Evolutionary conservation across 2,329 filamentous ascomycete species (phyloP), one percentile per base, ranked within the genome.

Genomic region (Pseudogymnoascus sp.): DNA sequence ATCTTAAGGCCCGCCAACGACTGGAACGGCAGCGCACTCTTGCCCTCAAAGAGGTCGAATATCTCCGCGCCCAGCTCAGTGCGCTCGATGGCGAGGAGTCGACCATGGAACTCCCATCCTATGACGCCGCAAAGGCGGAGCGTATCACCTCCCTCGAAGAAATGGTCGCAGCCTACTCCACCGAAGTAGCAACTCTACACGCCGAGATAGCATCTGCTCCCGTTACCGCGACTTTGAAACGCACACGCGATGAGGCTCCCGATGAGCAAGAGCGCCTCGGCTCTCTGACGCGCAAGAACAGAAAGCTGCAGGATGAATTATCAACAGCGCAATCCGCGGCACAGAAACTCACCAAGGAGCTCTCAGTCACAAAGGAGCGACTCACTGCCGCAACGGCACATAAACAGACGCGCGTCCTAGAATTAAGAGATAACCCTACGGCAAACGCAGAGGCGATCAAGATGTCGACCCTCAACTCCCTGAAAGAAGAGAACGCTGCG

Each of bases 21-120:
- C 78, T 97, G 0, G 93, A 99, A 70, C 84, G 95, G 64, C 93
- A 97, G 73, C 89, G 91, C 64, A 85, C 83, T 0, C 82, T 99
- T 6, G 91, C 93, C 0, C 82, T 91, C 23, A 97, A 97, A 72
- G 96, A 99, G 73, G 91, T 95, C 0, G 93, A 97, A 69, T 96
- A 96, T 73, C 82, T 99, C 5, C 89, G 95, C 21, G 93, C 91
- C 0, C 95, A 99, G 75, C 82, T 97, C 62, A 93, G 93, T 76
- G 89, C 90, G 0, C 89, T 96, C 65, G 91, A 97, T 70, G 84
- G 86, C 0, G 95, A 99, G 75, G 93, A 97, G 70, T 85, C 86
- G 62, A 93, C 93, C 0, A 89, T 97, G 77, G 87, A 93, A 63
- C 86, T 90, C 0, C 90, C 91, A 36, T 86, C 84, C 46, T 88